Base-by-base conservation (phyloP, 169 alveolate genomes). In the Cryptosporidium xiaoi region DNA sequence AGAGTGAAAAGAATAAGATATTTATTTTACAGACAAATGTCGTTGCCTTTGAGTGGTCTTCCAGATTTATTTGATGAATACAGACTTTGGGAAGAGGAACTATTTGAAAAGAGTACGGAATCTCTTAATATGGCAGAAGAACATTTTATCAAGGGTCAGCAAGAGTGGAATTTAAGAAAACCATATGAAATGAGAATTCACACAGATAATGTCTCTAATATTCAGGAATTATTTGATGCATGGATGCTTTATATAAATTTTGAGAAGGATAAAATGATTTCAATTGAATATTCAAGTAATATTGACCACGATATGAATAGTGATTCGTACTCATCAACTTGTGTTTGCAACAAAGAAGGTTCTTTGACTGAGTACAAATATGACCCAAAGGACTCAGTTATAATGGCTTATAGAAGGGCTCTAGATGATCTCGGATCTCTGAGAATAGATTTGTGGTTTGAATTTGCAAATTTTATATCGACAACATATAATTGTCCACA, bases 41-140 rank as follows among this genome's bases (percentile, higher is more conserved):
- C 71, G n/a, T 60, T 90, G 51, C 93, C 91, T 18, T 64, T 90
- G 29, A 85, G 89, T 53, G 93, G 93, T 51, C 64, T 83, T 4
- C 90, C 91, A 1, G 93, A 90, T 36, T 71, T 90, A 46, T 71
- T 90, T 8, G 93, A 90, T 71, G 93, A 84, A 20, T 90, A 90
- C 53, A 67, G 93, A 82, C 58, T 77, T 77, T 77, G 87, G 87
- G 87, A 77, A 50, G 87, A 77, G 51, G 87, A 77, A 8, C 64
- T 77, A n/a, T 71, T 64, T 12, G 87, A 36, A 7, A 62, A 62
- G 5, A 60, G 51, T 27, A 60, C 33, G 40, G 87, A 60, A 3
- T 62, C 87, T 58, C 56, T 77, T 15, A 40, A 56, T 36, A 27
- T 77, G 36, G 69, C 87, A 16, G 64, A 40, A 36, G 65, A 77